Evolutionary conservation across 2,329 filamentous ascomycete species (phyloP).

Genomic region (Fusarium denticulatum): DNA sequence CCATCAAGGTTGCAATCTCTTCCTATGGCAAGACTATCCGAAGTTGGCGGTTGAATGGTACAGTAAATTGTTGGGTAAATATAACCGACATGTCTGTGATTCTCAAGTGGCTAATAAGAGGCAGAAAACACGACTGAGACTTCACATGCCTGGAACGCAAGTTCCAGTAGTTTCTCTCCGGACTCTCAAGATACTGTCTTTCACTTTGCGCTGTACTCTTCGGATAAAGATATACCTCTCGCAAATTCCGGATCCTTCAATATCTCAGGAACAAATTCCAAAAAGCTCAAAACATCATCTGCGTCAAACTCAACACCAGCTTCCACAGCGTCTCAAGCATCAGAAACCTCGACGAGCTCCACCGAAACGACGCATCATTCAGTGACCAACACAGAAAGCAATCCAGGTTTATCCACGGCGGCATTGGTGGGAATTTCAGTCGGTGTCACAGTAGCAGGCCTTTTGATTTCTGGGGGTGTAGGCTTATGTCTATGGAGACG

Average conservation of each 20-base stretch:
- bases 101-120: rapidly evolving
- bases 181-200: neutral
- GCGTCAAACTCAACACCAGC: neutral
- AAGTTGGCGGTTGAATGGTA: neutral
- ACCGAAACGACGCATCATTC: neutral
- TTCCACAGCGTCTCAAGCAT: neutral
- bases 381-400: rapidly evolving
- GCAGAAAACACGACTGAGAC: neutral
- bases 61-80: neutral
- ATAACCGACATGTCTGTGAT: rapidly evolving
- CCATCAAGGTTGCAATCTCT: neutral
- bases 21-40: neutral
- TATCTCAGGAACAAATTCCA: neutral
- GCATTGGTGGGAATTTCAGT: conserved; percentile 10
- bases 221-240: neutral
- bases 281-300: neutral
- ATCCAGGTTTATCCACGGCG: neutral
- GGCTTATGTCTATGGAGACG: neutral
- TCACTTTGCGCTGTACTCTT: neutral
- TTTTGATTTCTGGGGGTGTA: neutral
- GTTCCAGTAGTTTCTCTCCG: rapidly evolving
- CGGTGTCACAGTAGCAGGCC: neutral
- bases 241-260: conserved; percentile 1
- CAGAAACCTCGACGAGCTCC: neutral
- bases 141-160: neutral